Evolutionary conservation across 192 early-diverging fungal genomes (phyloP), one percentile per base, ranked within the genome.

Genomic region (Coemansia sp.): DNA sequence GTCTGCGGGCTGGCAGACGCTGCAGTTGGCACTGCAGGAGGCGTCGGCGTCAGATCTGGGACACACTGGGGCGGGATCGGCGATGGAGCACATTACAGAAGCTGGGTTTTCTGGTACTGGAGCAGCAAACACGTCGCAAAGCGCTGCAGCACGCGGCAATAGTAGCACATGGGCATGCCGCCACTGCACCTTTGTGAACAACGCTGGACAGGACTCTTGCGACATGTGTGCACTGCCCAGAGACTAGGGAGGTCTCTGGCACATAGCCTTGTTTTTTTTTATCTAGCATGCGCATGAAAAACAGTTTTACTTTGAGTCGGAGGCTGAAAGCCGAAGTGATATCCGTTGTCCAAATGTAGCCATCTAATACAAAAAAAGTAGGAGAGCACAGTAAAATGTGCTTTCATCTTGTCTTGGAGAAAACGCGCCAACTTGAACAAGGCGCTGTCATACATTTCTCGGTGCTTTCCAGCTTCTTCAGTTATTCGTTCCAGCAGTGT

Each of bases 221-320:
- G 79, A 82, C 12, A 82, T 82, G 71, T 82, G 79, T 33, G 74
- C 67, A 6, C 44, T 82, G 44, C 79, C 79, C 23, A 72, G 62
- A 16, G 73, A 82, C 45, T 69, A 65, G 33, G 5, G 23, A 63
- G 4, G 43, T 30, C 14, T 21, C 20, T 56, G 53, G 0, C 24
- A 0, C 30, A n/a, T 48, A 20, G 45, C 18, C 0, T 8, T 56
- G 21, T 56, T 56, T 15, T 16, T 15, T 56, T 26, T 8, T 56
- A 2, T 33, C 14, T 56, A 6, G 6, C 39, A 41, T 41, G 39
- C 39, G 5, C 39, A 14, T 41, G 39, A 30, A 30, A 30, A 30
- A 30, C 30, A 30, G 30, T 30, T 3, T 3, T 30, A 1, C 3
- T 30, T 30, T 30, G 30, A 30, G 3, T 3, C 30, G 30, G 30